Conservation (phyloP, 2,329 filamentous ascomycete genomes). For the Mariannaea sp. region DNA sequence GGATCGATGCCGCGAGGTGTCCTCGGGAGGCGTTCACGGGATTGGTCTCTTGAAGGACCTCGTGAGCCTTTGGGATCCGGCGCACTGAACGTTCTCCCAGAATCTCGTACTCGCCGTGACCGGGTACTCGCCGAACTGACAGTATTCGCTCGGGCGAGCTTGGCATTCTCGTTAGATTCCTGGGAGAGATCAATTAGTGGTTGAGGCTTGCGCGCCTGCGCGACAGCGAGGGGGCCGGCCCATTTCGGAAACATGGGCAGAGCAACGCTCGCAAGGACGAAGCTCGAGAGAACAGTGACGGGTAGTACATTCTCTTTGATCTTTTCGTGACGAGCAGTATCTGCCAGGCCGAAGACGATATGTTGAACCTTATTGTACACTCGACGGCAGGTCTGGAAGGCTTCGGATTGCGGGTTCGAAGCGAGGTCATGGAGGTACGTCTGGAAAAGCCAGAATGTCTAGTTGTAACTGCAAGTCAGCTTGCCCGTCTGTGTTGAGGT, state of each 20-base stretch:
- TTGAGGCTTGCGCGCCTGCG: constrained; percentile 78
- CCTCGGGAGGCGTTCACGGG: constrained; percentile 36
- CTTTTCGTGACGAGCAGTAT: constrained; percentile 70
- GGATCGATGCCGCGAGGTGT: constrained; percentile 32
- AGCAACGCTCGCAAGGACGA: constrained; percentile 77
- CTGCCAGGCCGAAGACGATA: constrained; percentile 80
- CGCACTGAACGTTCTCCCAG: constrained; percentile 50
- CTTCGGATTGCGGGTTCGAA: constrained; percentile 72
- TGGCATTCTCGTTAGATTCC: constrained; percentile 49
- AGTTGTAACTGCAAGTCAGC: constrained; percentile 1
- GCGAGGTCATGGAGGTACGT: constrained; percentile 84
- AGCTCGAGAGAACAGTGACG: constrained; percentile 79
- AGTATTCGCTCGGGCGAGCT: constrained; percentile 69
- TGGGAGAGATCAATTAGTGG: constrained; percentile 37
- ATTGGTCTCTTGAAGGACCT: constrained; percentile 37
- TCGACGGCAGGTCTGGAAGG: constrained; percentile 81
- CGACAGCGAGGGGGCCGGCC: constrained; percentile 80
- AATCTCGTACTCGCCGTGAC: constrained; percentile 54
- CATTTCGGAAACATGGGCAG: constrained; percentile 76
- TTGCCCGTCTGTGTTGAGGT: not conserved
- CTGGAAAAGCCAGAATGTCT: constrained; percentile 93
- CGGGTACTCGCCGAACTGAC: constrained; percentile 57
- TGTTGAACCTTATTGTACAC: constrained; percentile 89
- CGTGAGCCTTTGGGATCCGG: constrained; percentile 44
- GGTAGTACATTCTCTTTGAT: constrained; percentile 83